Evolutionary conservation across 129 eudicot species (phyloP).

Genomic region (Chrysanthemum makinoi): DNA sequence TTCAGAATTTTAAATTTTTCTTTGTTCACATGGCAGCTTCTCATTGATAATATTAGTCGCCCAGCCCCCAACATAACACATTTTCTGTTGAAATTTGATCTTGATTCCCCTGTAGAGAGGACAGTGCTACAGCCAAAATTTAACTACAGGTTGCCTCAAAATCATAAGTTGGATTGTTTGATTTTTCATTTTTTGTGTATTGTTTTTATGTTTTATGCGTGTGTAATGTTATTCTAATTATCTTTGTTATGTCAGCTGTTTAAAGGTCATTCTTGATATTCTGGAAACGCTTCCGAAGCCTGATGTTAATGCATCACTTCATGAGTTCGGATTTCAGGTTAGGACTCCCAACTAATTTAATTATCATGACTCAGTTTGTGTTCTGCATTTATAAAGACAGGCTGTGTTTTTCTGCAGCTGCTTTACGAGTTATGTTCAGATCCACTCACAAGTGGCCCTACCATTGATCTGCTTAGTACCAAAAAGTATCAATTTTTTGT

Average conservation of each 20-base stretch:
- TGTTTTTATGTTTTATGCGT: neutral
- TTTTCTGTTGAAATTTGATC: conserved; percentile 79
- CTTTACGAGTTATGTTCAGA: conserved; percentile 89
- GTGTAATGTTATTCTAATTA: neutral
- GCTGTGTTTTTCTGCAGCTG: conserved; percentile 55
- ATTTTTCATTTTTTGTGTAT: neutral
- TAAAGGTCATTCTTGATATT: conserved; percentile 90
- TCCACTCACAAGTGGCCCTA: conserved; percentile 75
- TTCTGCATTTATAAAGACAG: conserved; percentile 13
- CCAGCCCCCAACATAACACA: conserved; percentile 98
- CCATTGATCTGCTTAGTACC: conserved; percentile 76
- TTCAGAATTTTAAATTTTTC: neutral
- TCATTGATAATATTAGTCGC: conserved; percentile 74
- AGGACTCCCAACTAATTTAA: conserved; percentile 5
- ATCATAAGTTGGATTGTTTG: neutral
- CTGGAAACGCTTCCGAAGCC: conserved; percentile 82
- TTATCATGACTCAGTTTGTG: neutral
- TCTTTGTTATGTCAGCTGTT: conserved; percentile 54
- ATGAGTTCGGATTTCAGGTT: conserved; percentile 98
- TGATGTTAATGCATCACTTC: conserved; percentile 77
- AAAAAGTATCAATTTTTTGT: conserved; percentile 85
- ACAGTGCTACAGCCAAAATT: conserved; percentile 84
- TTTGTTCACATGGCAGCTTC: conserved; percentile 55
- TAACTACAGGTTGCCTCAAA: conserved; percentile 72
- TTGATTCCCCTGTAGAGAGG: conserved; percentile 81